Evolutionary conservation across 768 basidiomycete genomes (phyloP).

Genomic region (Coprinopsis marcescibilis): DNA sequence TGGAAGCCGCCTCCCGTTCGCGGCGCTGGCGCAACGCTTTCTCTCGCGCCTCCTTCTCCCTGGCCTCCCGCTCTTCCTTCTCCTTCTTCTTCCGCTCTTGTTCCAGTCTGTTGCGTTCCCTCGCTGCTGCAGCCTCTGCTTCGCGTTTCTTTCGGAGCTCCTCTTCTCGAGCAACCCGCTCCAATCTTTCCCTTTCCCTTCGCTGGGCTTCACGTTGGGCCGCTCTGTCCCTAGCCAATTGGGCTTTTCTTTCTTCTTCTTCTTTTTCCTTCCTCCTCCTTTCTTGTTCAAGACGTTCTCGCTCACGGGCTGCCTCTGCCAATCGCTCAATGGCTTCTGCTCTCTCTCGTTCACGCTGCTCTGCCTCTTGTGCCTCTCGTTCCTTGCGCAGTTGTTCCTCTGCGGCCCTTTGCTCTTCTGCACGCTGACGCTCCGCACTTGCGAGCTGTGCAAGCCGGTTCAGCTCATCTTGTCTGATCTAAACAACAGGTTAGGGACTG

Average conservation of each 20-base stretch:
- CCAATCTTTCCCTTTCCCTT: too few species aligned
- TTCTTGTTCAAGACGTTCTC: not conserved
- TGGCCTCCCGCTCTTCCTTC: not conserved
- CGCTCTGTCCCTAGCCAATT: too few species aligned
- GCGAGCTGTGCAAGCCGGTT: not conserved
- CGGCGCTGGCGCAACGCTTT: not conserved
- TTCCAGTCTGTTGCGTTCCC: not conserved
- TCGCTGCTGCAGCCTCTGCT: not conserved
- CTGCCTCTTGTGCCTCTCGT: not conserved
- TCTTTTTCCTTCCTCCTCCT: not conserved
- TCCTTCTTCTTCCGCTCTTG: not conserved
- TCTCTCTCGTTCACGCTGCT: not conserved
- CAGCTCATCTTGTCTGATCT: conserved; percentile 1
- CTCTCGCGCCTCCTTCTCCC: not conserved
- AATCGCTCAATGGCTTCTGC: not conserved
- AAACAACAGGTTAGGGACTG: too few species aligned
- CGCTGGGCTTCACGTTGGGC: too few species aligned
- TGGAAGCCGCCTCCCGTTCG: conserved; percentile 5
- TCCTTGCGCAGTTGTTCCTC: not conserved
- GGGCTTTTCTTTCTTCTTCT: not conserved
- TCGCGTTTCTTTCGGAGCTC: not conserved
- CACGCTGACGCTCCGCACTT: not conserved
- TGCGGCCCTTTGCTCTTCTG: not conserved
- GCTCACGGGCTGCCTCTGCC: not conserved
- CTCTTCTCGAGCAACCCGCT: conserved; percentile 1